phyloP scores from a whole-genome alignment of 2,329 filamentous ascomycete genomes.

The Nemania serpens region DNA sequence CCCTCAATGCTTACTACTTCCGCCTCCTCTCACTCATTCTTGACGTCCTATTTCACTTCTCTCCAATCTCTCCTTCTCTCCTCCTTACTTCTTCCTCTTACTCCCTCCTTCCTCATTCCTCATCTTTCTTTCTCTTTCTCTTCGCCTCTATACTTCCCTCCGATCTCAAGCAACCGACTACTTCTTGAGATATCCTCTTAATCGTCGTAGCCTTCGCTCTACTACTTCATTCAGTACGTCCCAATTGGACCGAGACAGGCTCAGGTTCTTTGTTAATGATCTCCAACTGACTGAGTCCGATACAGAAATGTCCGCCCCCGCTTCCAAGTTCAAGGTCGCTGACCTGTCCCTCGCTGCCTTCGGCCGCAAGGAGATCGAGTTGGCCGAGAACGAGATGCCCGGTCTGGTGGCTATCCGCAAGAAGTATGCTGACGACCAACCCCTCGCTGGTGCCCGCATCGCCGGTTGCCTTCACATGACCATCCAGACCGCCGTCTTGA shows the following conservation, averaged over 20 bases:
- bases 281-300: constrained; percentile 9
- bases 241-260: background rate
- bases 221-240: constrained; percentile 16
- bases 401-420: constrained; percentile 93
- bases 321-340: constrained; percentile 96
- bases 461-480: constrained; percentile 99
- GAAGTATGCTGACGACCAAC: constrained; percentile 93
- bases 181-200: constrained; percentile 20
- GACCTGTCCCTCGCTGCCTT: constrained; percentile 98
- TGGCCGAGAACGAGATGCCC: constrained; percentile 96
- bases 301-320: constrained; percentile 71
- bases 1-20: constrained; percentile 32
- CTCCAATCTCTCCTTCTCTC: constrained; percentile 27
- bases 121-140: background rate
- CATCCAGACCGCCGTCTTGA: constrained; percentile 98
- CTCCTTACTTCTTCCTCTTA: constrained; percentile 5
- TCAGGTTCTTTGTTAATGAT: background rate
- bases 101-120: constrained; percentile 26
- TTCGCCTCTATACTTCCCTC: constrained; percentile 19
- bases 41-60: constrained; percentile 25
- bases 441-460: constrained; percentile 91
- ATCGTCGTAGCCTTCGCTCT: constrained; percentile 3
- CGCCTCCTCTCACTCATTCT: background rate
- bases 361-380: constrained; percentile 97
- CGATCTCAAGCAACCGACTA: constrained; percentile 17